Percentiles rank a stretch among this genome's conserved stretches.
phyloP scores from a whole-genome alignment of 495 filamentous ascomycete species.

The Hypoxylon trugodes region DNA sequence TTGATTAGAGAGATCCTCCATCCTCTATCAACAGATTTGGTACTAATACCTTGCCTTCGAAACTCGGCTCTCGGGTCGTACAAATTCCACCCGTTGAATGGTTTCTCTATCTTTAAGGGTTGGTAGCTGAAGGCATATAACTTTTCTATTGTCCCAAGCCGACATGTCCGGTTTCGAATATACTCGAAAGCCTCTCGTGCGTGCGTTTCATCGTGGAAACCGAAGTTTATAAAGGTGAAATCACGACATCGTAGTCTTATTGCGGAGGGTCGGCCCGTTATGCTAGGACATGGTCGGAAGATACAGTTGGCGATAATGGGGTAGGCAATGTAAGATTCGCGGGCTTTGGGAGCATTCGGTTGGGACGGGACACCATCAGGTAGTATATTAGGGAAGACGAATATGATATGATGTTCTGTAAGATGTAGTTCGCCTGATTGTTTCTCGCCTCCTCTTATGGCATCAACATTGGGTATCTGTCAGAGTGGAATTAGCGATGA shows the following conservation, averaged over 20 bases:
- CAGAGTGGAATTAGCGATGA: constrained; percentile 13
- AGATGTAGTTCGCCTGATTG: constrained; percentile 46
- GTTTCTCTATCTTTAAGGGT: constrained; percentile 74
- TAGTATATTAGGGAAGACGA: constrained; percentile 28
- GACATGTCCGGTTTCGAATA: constrained; percentile 83
- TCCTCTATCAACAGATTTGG: constrained; percentile 74
- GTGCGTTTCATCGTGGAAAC: constrained; percentile 76
- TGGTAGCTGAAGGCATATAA: constrained; percentile 90
- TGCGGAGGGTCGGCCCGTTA: constrained; percentile 76
- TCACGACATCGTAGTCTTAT: constrained; percentile 91
- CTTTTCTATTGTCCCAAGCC: constrained; percentile 83
- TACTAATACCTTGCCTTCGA: constrained; percentile 78
- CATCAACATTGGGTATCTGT: constrained; percentile 45
- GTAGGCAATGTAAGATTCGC: constrained; percentile 91
- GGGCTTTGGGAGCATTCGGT: constrained; percentile 57
- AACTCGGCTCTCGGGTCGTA: constrained; percentile 88
- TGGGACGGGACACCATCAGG: constrained; percentile 22
- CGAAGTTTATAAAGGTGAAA: constrained; percentile 91
- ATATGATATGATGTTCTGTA: constrained; percentile 45
- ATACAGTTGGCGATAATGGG: constrained; percentile 84
- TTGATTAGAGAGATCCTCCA: constrained; percentile 96
- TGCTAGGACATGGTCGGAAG: constrained; percentile 73
- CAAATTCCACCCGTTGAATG: constrained; percentile 83
- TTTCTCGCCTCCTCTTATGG: constrained; percentile 43
- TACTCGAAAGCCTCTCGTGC: constrained; percentile 89